Evolutionary conservation across 2,329 filamentous ascomycete genomes (phyloP), one percentile per base, ranked within the genome.

Genomic region (Cyclaneusma minus): DNA sequence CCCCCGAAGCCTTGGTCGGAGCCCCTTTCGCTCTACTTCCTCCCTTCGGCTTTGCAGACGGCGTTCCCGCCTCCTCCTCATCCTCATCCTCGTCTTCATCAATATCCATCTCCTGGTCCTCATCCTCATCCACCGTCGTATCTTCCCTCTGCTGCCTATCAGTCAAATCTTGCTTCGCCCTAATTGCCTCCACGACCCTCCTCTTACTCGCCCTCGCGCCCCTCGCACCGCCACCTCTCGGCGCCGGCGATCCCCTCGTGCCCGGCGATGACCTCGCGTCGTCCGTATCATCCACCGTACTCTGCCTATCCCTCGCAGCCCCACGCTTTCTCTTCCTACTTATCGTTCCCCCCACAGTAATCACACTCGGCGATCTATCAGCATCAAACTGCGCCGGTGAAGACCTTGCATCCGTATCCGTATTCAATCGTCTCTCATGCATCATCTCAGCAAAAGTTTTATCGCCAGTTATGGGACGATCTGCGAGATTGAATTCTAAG

Each of bases 401-500:
- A 28, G 54, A 49, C 22, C 42, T 37, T 20, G 50, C 40, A 35
- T 58, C 41, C 25, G 39, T 41, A 14, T 29, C 13, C 26, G 17
- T 16, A 25, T 30, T 3, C 36, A 30, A 23, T 35, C 36, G n/a
- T 39, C 45, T 18, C 35, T 41, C 30, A 39, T 37, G 44, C 27
- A 36, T 42, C 8, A 33, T 21, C 9, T 47, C 43, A 13, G 38
- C 42, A 29, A 41, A 53, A 3, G 49, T 47, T 5, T 46, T 43
- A n/a, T n/a, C n/a, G n/a, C n/a, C n/a, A n/a, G n/a, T n/a, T n/a
- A n/a, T n/a, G n/a, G n/a, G n/a, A n/a, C n/a, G n/a, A 13, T 57
- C 47, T 0, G 74, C 74, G 4, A 82, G 57, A 15, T 64, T 59
- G 38, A 83, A 83, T 14, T 77, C 68, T 28, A 68, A 60, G 45